Conservation (phyloP, 2,329 filamentous ascomycete genomes). For the Ophiostoma populinum region DNA sequence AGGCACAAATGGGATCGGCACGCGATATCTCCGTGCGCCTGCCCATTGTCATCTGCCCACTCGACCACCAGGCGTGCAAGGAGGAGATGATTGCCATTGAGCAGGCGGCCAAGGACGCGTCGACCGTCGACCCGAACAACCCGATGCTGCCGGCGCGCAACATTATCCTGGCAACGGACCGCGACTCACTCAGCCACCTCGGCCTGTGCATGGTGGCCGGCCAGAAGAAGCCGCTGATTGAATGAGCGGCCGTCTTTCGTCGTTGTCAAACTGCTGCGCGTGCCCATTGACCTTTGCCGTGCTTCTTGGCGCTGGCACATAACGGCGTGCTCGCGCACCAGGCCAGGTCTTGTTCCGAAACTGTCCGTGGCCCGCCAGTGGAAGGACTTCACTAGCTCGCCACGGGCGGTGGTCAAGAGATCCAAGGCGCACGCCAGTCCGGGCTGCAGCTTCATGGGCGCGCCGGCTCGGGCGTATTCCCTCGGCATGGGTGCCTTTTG, state of each 20-base stretch:
- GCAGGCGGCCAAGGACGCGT: constrained; percentile 83
- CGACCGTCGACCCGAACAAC: constrained; percentile 72
- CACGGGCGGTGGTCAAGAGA: too few relatives aligned
- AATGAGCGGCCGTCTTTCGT: constrained; percentile 21
- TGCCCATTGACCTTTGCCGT: too few relatives aligned
- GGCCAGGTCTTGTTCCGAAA: too few relatives aligned
- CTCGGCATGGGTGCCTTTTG: too few relatives aligned
- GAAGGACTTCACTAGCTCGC: too few relatives aligned
- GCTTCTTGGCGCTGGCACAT: too few relatives aligned
- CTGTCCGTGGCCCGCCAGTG: too few relatives aligned
- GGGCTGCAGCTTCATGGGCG: too few relatives aligned
- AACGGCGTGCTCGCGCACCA: too few relatives aligned
- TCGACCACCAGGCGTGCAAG: constrained; percentile 90
- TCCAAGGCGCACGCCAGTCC: too few relatives aligned
- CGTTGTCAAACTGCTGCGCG: too few relatives aligned
- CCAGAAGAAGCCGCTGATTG: constrained; percentile 48
- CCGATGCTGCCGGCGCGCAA: constrained; percentile 78
- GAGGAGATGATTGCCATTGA: constrained; percentile 98
- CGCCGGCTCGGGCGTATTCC: too few relatives aligned
- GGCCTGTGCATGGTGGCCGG: constrained; percentile 46
- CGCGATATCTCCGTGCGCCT: constrained; percentile 79
- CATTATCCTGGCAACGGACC: constrained; percentile 67
- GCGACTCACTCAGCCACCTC: constrained; percentile 40
- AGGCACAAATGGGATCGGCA: constrained; percentile 79
- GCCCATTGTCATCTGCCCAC: constrained; percentile 87